phyloP scores from a whole-genome alignment of 208 protist genomes.

The Herpetomonas samuelpessoai region DNA sequence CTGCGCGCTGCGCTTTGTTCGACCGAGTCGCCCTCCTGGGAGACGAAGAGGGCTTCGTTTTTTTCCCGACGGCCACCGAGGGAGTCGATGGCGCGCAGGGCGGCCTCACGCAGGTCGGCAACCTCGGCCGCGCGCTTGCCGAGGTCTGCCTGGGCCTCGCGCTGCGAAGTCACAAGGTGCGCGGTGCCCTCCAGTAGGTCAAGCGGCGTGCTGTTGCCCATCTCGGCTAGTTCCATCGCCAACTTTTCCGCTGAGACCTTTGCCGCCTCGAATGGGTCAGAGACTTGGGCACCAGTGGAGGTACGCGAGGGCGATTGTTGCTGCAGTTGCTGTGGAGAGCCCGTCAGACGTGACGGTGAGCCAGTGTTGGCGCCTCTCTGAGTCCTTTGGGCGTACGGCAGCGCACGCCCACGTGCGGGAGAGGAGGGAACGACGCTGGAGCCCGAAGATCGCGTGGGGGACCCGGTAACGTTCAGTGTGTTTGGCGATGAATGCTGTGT shows the following conservation, averaged over 20 bases:
- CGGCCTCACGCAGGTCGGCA: conserved; percentile 19
- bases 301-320: too few relatives aligned
- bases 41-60: neutral
- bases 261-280: neutral
- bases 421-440: too few relatives aligned
- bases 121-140: conserved; percentile 8
- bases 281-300: too few relatives aligned
- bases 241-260: neutral
- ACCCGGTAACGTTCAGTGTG: too few relatives aligned
- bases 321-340: too few relatives aligned
- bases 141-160: neutral
- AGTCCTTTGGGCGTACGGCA: too few relatives aligned
- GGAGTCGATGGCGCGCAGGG: conserved; percentile 17
- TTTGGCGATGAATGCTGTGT: too few relatives aligned
- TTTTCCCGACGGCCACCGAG: conserved; percentile 14
- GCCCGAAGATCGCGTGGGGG: too few relatives aligned
- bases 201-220: neutral
- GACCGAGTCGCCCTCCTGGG: neutral
- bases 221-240: neutral
- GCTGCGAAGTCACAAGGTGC: neutral
- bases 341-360: too few relatives aligned
- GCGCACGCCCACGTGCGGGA: too few relatives aligned
- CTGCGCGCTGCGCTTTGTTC: neutral
- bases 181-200: neutral
- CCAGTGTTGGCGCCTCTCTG: too few relatives aligned